These are phyloP conservation scores for Ilyonectria sp. DNA, from an alignment of 2,329 filamentous ascomycete species.

Conservation along the genomic window DNA sequence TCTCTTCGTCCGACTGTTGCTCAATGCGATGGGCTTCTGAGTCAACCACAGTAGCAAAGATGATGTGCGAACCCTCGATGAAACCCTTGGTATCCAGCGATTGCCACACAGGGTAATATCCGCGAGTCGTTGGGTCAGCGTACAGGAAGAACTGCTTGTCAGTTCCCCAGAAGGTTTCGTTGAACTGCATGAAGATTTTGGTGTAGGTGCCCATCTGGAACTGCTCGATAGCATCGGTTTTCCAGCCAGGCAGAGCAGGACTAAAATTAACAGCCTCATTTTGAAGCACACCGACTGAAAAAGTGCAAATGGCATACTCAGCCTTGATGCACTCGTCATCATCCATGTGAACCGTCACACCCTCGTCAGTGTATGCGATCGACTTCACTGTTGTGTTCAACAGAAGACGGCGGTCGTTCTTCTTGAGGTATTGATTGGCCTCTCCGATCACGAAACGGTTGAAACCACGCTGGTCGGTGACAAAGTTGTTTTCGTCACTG, in stretches of 20 bases:
- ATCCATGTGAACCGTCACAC: slow-evolving; percentile 67
- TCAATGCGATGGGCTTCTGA: slow-evolving; percentile 72
- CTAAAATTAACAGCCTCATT: slow-evolving; percentile 71
- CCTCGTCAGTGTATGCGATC: slow-evolving; percentile 66
- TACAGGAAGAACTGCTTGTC: slow-evolving; percentile 63
- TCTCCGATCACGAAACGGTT: slow-evolving; percentile 70
- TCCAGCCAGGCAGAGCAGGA: slow-evolving; percentile 75
- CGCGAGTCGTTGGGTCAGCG: slow-evolving; percentile 58
- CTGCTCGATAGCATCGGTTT: slow-evolving; percentile 72
- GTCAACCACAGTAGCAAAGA: slow-evolving; percentile 76
- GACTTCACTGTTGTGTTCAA: slow-evolving; percentile 72
- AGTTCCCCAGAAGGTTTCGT: slow-evolving; percentile 74
- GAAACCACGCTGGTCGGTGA: slow-evolving; percentile 74
- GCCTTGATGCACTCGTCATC: slow-evolving; percentile 72
- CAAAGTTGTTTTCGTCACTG: slow-evolving; percentile 73
- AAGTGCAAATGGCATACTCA: slow-evolving; percentile 76
- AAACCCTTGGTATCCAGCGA: slow-evolving; percentile 72
- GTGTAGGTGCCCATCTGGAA: slow-evolving; percentile 82
- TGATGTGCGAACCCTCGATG: slow-evolving; percentile 72
- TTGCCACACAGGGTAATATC: slow-evolving; percentile 73
- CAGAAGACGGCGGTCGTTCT: slow-evolving; percentile 69
- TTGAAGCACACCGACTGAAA: slow-evolving; percentile 78
- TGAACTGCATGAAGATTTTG: slow-evolving; percentile 80
- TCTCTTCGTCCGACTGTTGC: slow-evolving; percentile 70
- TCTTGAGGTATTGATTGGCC: slow-evolving; percentile 69